These are phyloP conservation scores for Sporodiniella umbellata DNA, from an alignment of 371 early-diverging fungal species.

Conservation along the genomic window DNA sequence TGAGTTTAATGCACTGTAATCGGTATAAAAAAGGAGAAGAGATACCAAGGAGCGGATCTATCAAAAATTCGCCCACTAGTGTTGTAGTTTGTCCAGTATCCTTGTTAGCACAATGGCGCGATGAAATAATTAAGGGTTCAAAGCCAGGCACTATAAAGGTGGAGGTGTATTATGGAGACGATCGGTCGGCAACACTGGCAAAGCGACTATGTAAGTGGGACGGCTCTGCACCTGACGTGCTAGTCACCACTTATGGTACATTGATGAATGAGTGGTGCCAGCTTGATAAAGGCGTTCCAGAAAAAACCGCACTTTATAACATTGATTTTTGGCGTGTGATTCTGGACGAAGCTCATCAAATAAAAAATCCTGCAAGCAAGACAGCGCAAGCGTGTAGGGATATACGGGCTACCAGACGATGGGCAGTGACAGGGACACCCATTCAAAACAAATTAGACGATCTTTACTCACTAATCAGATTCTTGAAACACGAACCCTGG, in stretches of 20 bases:
- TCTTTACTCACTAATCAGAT: slow-evolving; percentile 78
- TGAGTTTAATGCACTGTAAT: slow-evolving; percentile 70
- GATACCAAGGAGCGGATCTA: not conserved
- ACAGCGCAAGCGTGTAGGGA: slow-evolving; percentile 58
- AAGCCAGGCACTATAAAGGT: slow-evolving; percentile 37
- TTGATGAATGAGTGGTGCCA: slow-evolving; percentile 51
- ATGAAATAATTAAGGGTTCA: slow-evolving; percentile 57
- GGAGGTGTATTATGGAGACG: slow-evolving; percentile 58
- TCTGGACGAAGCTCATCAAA: slow-evolving; percentile 79
- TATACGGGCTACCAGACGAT: slow-evolving; percentile 64
- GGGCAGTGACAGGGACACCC: slow-evolving; percentile 82
- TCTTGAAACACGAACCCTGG: slow-evolving; percentile 75
- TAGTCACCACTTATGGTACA: slow-evolving; percentile 69
- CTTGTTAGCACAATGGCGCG: slow-evolving; percentile 71
- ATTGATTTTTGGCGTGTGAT: slow-evolving; percentile 64
- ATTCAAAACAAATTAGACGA: slow-evolving; percentile 78
- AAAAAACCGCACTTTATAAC: slow-evolving; percentile 13
- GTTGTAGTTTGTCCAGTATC: slow-evolving; percentile 72
- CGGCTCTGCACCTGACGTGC: slow-evolving; percentile 48
- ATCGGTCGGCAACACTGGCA: slow-evolving; percentile 13
- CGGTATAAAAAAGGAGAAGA: slow-evolving; percentile 14
- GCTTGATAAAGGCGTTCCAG: not conserved
- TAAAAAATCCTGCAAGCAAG: slow-evolving; percentile 58
- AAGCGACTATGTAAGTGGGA: slow-evolving; percentile 24
- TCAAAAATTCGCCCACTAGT: slow-evolving; percentile 46